Conservation (phyloP, 169 alveolate genomes). For the Toxoplasma gondii region DNA sequence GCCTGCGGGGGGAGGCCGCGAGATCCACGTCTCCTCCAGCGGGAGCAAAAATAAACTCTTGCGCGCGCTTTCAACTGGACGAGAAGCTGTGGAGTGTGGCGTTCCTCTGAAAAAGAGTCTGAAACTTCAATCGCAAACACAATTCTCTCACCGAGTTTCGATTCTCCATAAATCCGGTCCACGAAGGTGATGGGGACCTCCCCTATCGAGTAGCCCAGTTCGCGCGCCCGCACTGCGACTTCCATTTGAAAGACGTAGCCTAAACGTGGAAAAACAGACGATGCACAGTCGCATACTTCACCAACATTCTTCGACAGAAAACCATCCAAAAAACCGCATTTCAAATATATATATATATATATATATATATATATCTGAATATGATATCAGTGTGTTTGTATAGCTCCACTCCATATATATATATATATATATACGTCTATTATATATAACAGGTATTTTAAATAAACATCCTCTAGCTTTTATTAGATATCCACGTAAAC, state of each 20-base stretch:
- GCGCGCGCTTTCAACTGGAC: too few relatives aligned
- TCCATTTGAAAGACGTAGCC: constrained; percentile 99
- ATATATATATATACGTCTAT: neutral
- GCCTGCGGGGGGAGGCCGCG: too few relatives aligned
- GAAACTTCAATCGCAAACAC: neutral
- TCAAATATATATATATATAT: too few relatives aligned
- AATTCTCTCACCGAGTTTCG: constrained; percentile 88
- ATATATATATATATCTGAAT: too few relatives aligned
- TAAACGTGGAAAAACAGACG: neutral
- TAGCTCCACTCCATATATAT: too few relatives aligned
- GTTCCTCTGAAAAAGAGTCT: too few relatives aligned
- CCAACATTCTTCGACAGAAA: too few relatives aligned
- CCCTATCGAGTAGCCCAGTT: constrained; percentile 87
- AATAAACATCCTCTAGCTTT: neutral
- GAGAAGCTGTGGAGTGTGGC: too few relatives aligned
- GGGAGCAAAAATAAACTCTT: too few relatives aligned
- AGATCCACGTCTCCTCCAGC: too few relatives aligned
- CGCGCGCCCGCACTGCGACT: constrained; percentile 92
- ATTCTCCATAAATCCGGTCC: constrained; percentile 95
- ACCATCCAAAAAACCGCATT: too few relatives aligned
- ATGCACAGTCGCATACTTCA: neutral
- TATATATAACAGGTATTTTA: neutral
- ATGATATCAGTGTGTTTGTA: too few relatives aligned
- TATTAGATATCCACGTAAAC: neutral
- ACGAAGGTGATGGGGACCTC: constrained; percentile 97